phyloP scores from a whole-genome alignment of 177 flowering plant genomes.

The Tripterygium wilfordii region DNA sequence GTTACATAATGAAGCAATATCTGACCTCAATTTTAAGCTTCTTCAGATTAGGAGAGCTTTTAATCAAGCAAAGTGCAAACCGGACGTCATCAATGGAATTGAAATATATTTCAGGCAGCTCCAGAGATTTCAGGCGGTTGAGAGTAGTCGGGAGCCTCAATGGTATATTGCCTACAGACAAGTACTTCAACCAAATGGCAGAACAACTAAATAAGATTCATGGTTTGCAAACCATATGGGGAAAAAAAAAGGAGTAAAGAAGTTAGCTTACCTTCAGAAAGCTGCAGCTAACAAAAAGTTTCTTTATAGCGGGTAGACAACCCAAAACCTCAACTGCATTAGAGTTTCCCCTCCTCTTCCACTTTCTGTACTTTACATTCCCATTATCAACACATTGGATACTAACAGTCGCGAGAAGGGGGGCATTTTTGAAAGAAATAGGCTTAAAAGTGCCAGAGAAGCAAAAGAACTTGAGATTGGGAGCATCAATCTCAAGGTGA shows the following conservation, averaged over 20 bases:
- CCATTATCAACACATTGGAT: background rate
- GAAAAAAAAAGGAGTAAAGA: background rate
- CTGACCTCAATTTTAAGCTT: slow-evolving; percentile 3
- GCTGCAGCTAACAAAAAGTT: background rate
- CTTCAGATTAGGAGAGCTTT: slow-evolving; percentile 7
- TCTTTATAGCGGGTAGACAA: slow-evolving; percentile 1
- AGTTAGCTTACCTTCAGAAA: slow-evolving; percentile 1
- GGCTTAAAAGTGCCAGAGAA: background rate
- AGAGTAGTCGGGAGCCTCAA: background rate
- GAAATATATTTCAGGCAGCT: background rate
- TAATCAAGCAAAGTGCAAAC: slow-evolving; percentile 5
- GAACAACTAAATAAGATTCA: background rate
- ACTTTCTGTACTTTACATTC: no score
- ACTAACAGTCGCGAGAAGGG: slow-evolving; percentile 2
- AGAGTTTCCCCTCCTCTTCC: no score
- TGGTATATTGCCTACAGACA: background rate
- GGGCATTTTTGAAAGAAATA: slow-evolving; percentile 11
- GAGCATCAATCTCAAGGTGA: slow-evolving; percentile 12
- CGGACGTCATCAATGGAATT: background rate
- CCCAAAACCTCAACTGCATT: background rate
- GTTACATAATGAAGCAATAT: background rate
- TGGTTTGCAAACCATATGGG: background rate
- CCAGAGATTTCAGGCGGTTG: background rate
- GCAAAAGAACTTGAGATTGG: slow-evolving; percentile 10
- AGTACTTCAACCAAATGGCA: background rate